Evolutionary conservation across 2,329 filamentous ascomycete species (phyloP).

Genomic region (Endocalyx cinctus): DNA sequence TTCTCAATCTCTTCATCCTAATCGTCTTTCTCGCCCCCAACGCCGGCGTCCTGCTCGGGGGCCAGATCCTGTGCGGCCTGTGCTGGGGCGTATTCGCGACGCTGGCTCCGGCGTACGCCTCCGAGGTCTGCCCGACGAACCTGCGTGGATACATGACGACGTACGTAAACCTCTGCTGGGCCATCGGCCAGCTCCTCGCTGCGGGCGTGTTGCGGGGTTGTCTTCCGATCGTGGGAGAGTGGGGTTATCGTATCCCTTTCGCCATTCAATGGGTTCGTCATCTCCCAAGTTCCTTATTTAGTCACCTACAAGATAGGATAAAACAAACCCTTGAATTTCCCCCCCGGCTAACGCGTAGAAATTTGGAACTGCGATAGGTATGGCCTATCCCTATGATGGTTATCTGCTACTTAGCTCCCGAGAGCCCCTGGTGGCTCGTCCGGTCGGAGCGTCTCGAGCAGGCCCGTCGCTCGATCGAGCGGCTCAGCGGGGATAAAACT

Average conservation of each 20-base stretch:
- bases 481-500: slow-evolving; percentile 27
- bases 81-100: slow-evolving; percentile 28
- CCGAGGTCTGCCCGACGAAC: slow-evolving; percentile 28
- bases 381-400: slow-evolving; percentile 38
- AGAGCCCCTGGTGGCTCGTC: slow-evolving; percentile 43
- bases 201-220: slow-evolving; percentile 35
- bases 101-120: slow-evolving; percentile 29
- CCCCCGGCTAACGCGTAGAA: too few relatives aligned
- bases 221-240: slow-evolving; percentile 29
- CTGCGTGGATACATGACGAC: slow-evolving; percentile 35
- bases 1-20: slow-evolving; percentile 25
- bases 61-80: slow-evolving; percentile 26
- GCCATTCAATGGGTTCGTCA: slow-evolving; percentile 36
- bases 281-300: background rate
- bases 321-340: too few relatives aligned
- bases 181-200: slow-evolving; percentile 37
- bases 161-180: slow-evolving; percentile 44
- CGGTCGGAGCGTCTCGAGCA: slow-evolving; percentile 31
- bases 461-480: slow-evolving; percentile 29
- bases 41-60: slow-evolving; percentile 18
- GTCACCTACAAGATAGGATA: too few relatives aligned
- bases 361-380: too few relatives aligned
- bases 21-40: slow-evolving; percentile 23
- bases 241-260: slow-evolving; percentile 40
- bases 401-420: slow-evolving; percentile 36